Base-by-base conservation (phyloP, 2,329 filamentous ascomycete species). In the Penicillium freii region DNA sequence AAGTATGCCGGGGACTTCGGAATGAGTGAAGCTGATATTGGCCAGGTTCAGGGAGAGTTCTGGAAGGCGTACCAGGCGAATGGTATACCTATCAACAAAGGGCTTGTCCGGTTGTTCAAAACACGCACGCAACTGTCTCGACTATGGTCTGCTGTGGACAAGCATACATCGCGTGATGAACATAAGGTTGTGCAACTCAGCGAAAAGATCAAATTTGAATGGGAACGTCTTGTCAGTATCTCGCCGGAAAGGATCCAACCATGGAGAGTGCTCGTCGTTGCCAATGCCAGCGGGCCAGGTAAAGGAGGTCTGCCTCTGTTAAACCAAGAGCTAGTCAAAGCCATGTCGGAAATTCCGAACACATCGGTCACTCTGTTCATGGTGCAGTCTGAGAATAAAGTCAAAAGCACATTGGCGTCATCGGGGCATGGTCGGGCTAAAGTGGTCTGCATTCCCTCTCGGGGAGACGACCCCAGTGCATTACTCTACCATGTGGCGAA, bases 1-100 rank as follows among this genome's bases (percentile, higher is more conserved):
- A 51, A 51, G 27, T 51, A 51, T 15, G 48, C 48, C 25, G 48
- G 48, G n/a, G 27, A 51, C n/a, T 51, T 51, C 27, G 48, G 48
- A 33, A 51, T 51, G 48, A 51, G 48, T 42, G 48, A 51, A 21
- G 15, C 27, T 43, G 48, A 51, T 31, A 51, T 51, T n/a, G 48
- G 36, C n/a, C 13, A 33, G 5, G 23, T 51, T 8, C 48, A 51
- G 36, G 9, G 1, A 15, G 48, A 43, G 15, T 51, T 51, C n/a
- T 51, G 36, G 48, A 51, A 43, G 33, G 25, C 48, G 8, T 51
- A 51, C 27, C 27, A 51, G 25, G 25, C 25, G 2, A 27, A 51
- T 2, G 36, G 27, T 13, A 39, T 43, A 21, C 27, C 48, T 7
- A 51, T 51, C n/a, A 51, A 51, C 10, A 38, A 51, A 43, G 48